phyloP scores from a whole-genome alignment of 1,284 basidiomycete species.

The Moesziomyces sp. region DNA sequence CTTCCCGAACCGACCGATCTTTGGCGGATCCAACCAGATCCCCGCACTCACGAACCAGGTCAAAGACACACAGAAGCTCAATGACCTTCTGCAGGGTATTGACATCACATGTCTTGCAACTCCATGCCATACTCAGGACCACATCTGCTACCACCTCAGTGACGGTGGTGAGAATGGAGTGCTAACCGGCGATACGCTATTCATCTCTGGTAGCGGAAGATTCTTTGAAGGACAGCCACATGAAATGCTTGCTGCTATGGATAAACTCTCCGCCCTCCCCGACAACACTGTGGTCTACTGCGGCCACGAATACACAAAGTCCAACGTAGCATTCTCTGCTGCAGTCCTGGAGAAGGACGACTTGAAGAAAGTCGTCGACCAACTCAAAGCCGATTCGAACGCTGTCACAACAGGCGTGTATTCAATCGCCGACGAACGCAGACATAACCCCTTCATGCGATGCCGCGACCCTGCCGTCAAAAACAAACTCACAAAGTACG shows the following conservation, averaged over 20 bases:
- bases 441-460: constrained; percentile 68
- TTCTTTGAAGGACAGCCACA: constrained; percentile 91
- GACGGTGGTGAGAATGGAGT: constrained; percentile 74
- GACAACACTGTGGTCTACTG: constrained; percentile 84
- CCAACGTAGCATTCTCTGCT: constrained; percentile 66
- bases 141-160: constrained; percentile 87
- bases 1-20: constrained; percentile 80
- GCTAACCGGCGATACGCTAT: constrained; percentile 95
- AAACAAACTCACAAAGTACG: constrained; percentile 66
- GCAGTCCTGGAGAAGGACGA: constrained; percentile 75
- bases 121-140: constrained; percentile 96
- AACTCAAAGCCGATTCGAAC: constrained; percentile 69
- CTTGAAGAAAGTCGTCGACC: constrained; percentile 71
- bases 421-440: constrained; percentile 84
- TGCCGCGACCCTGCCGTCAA: constrained; percentile 51
- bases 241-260: constrained; percentile 87
- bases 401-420: constrained; percentile 78
- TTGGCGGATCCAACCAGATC: constrained; percentile 82
- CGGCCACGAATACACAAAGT: constrained; percentile 75
- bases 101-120: constrained; percentile 74
- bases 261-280: constrained; percentile 76
- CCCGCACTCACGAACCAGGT: constrained; percentile 79
- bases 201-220: constrained; percentile 90
- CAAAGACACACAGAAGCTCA: constrained; percentile 63
- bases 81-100: constrained; percentile 33